These are phyloP conservation scores for Astragalus glycyphyllos DNA, from an alignment of 306 rosid species.

Conservation along the genomic window DNA sequence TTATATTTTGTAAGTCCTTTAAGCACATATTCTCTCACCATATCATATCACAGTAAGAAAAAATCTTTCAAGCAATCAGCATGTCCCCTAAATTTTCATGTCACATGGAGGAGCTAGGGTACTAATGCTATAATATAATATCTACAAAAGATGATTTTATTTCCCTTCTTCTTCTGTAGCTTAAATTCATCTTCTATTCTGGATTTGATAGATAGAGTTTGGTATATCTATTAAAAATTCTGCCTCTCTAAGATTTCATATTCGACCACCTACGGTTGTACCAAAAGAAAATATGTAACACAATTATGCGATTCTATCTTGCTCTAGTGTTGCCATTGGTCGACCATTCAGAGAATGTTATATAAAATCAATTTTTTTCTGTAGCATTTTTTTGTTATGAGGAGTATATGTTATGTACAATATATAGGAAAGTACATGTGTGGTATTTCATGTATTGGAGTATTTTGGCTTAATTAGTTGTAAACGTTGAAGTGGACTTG, in stretches of 20 bases:
- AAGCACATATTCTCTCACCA: slow-evolving; percentile 55
- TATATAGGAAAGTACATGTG: no score
- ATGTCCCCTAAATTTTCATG: slow-evolving; percentile 43
- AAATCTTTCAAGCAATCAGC: slow-evolving; percentile 48
- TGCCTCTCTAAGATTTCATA: slow-evolving; percentile 30
- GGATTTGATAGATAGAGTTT: neutral
- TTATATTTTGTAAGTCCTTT: slow-evolving; percentile 39
- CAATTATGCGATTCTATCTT: no score
- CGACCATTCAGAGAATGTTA: neutral
- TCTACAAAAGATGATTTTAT: slow-evolving; percentile 33
- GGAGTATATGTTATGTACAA: no score
- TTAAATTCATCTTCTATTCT: slow-evolving; percentile 11
- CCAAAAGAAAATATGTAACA: slow-evolving; percentile 12
- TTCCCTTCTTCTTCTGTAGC: neutral
- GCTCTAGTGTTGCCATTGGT: slow-evolving; percentile 17
- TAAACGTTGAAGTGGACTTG: no score
- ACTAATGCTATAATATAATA: slow-evolving; percentile 36
- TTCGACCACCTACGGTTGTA: neutral
- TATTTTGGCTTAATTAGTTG: no score
- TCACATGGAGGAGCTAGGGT: slow-evolving; percentile 35
- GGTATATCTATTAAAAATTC: slow-evolving; percentile 34
- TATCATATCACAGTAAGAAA: slow-evolving; percentile 45
- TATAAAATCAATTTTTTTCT: no score
- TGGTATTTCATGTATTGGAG: no score
- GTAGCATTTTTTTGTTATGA: no score